Base-by-base conservation (phyloP, 441 rosid genomes). In the Euphorbia celastroides region DNA sequence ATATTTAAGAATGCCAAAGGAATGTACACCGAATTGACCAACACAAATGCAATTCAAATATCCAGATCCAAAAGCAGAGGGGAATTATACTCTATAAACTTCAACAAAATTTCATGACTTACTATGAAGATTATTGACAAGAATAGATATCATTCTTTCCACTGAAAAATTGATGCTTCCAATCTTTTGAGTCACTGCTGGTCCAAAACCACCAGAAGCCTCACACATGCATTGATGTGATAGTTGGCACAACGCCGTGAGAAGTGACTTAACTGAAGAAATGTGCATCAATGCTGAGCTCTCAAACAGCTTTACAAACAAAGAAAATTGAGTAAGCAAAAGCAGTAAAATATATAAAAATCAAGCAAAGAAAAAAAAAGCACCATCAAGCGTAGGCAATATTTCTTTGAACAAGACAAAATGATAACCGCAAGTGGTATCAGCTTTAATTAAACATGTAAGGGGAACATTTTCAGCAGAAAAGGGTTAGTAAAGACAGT, bases 271-370 rank as follows among this genome's bases (percentile, higher is more conserved):
- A 74, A 95, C 98, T 38, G 99, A 96, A 72, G 96, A 87, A 74
- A 88, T 75, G 78, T 90, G 90, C 99, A 95, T 95, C 83, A 92
- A 74, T 56, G 96, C 96, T 16, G 99, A 95, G 89, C 99, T 95
- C 86, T 92, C 98, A 74, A 95, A 95, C 67, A 95, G 83, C 99
- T 94, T 69, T 68, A 69, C 64, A 74, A 71, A 75, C 55, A 36
- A 76, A 76, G 66, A 78, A 79, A 84, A 80, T 2, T 65, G 60
- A 64, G 79, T 87, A 75, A 90, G 85, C 67, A 62, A 26, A 60
- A 19, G 64, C 36, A 31, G 14, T 58, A 7, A 10, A 31, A 20
- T 31, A 70, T 68, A 59, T 71, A 65, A 70, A 63, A 67, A 70
- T 73, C 31, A 46, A 60, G 7, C 48, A 17, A 10, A 42, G 32